A percentile compares a stretch with the other conserved stretches of the same genome.
Evolutionary conservation across 805 yeast genomes (phyloP).

Genomic region (Grigorovia yakushimaensis): DNA sequence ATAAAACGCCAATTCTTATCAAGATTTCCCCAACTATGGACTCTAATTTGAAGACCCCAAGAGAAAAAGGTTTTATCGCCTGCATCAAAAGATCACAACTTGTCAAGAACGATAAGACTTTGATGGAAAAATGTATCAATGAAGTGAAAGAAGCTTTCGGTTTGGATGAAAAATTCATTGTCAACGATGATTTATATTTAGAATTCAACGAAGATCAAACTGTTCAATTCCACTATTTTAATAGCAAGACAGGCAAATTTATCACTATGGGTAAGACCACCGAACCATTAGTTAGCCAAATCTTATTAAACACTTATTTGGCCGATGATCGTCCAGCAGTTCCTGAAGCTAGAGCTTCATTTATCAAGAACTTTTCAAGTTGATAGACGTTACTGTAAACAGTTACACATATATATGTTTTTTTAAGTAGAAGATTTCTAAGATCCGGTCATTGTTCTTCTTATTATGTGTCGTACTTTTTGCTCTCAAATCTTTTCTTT

Average conservation of each 20-base stretch:
- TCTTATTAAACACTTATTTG: conserved; percentile 65
- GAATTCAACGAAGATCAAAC: conserved; percentile 42
- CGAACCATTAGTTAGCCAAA: conserved; percentile 52
- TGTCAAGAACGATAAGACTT: background rate
- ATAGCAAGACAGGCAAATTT: conserved; percentile 30
- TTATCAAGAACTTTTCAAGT: background rate
- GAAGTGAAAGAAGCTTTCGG: background rate
- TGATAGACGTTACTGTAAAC: background rate
- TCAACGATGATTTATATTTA: conserved; percentile 52
- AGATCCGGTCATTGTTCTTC: no score
- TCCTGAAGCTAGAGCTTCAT: conserved; percentile 13
- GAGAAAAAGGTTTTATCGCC: background rate
- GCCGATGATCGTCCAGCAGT: conserved; percentile 40
- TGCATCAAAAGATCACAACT: background rate
- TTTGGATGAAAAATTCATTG: background rate
- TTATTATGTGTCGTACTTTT: no score
- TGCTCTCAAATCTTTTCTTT: no score
- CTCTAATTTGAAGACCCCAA: background rate
- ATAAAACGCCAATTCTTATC: background rate
- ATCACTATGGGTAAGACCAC: conserved; percentile 47
- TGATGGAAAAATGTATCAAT: background rate
- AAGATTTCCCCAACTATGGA: background rate
- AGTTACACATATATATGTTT: background rate
- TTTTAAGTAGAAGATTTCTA: no score
- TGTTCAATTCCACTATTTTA: conserved; percentile 36